A percentile compares a stretch with the other conserved stretches of the same genome.
These are phyloP conservation scores for Chalaropsis thielavioides DNA, from an alignment of 2,329 filamentous ascomycete genomes.

Conservation along the genomic window DNA sequence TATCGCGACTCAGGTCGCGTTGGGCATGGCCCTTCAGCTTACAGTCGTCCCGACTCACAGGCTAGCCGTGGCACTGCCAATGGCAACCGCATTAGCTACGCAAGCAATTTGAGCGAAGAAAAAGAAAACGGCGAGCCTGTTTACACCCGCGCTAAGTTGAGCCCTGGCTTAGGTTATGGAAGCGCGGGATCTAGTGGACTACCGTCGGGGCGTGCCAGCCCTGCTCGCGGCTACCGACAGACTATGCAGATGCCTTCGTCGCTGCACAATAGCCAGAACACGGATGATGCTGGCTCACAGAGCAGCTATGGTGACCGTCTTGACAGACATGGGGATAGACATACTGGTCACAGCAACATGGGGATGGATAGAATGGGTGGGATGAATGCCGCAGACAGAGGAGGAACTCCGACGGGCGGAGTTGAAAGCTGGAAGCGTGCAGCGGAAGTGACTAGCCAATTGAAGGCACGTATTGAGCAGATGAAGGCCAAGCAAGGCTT, in stretches of 20 bases:
- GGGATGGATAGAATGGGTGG: constrained; percentile 8
- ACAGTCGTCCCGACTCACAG: constrained; percentile 13
- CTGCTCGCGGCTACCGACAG: constrained; percentile 40
- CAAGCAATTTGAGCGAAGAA: constrained; percentile 56
- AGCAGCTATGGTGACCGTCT: constrained; percentile 11
- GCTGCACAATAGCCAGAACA: constrained; percentile 6
- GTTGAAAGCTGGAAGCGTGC: constrained; percentile 94
- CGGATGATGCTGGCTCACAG: constrained; percentile 13
- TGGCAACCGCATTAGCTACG: constrained; percentile 44
- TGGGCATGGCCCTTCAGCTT: constrained; percentile 18
- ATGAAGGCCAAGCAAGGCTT: constrained; percentile 57
- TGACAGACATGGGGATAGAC: background rate
- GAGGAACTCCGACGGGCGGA: constrained; percentile 25
- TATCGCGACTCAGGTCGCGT: constrained; percentile 38
- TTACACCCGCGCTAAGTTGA: constrained; percentile 38
- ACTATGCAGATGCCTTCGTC: constrained; percentile 19
- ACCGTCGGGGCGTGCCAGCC: constrained; percentile 45
- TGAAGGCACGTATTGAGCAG: constrained; percentile 94
- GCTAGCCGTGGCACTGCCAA: constrained; percentile 22
- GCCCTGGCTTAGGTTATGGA: constrained; percentile 36
- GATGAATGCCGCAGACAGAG: background rate
- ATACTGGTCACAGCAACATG: background rate
- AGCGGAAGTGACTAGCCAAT: constrained; percentile 90
- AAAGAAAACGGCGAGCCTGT: constrained; percentile 53
- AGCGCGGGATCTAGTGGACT: constrained; percentile 21